phyloP scores from a whole-genome alignment of 2,329 filamentous ascomycete genomes.

The Didymella pinodella region DNA sequence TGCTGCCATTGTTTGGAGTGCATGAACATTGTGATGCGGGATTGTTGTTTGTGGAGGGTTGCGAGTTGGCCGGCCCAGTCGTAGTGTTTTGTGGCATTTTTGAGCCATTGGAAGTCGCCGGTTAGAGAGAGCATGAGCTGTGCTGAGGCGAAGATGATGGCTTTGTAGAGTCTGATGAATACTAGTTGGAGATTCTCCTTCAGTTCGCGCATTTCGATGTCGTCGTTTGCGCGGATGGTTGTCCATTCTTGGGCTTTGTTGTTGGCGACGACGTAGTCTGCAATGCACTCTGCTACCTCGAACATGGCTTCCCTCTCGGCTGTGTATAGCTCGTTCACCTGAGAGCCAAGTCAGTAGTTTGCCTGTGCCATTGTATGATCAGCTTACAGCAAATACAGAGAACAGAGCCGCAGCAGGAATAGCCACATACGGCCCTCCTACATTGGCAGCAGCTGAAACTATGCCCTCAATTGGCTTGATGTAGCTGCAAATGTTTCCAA shows the following conservation, averaged over 20 bases:
- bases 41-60: slow-evolving; percentile 23
- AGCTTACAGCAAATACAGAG: slow-evolving; percentile 26
- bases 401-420: slow-evolving; percentile 29
- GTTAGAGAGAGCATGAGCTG: slow-evolving; percentile 26
- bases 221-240: slow-evolving; percentile 7
- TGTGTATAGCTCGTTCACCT: slow-evolving; percentile 28
- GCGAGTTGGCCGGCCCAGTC: slow-evolving; percentile 28
- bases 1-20: background rate
- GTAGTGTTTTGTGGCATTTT: slow-evolving; percentile 26
- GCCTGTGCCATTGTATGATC: too few relatives aligned
- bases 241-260: background rate
- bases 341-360: background rate
- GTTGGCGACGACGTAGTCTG: background rate
- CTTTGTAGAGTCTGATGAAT: slow-evolving; percentile 27
- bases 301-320: slow-evolving; percentile 25
- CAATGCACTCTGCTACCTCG: slow-evolving; percentile 23
- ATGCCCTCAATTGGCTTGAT: slow-evolving; percentile 28
- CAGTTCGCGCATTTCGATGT: slow-evolving; percentile 23
- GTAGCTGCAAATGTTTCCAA: slow-evolving; percentile 20
- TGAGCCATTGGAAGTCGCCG: slow-evolving; percentile 25
- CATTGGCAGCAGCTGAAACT: slow-evolving; percentile 24
- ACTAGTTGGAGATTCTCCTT: slow-evolving; percentile 24
- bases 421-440: slow-evolving; percentile 29
- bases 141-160: slow-evolving; percentile 23
- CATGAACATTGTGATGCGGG: slow-evolving; percentile 17